Evolutionary conservation across 139 green algal genomes (phyloP), one percentile per base, ranked within the genome.

Genomic region (Tetraselmis chui): DNA sequence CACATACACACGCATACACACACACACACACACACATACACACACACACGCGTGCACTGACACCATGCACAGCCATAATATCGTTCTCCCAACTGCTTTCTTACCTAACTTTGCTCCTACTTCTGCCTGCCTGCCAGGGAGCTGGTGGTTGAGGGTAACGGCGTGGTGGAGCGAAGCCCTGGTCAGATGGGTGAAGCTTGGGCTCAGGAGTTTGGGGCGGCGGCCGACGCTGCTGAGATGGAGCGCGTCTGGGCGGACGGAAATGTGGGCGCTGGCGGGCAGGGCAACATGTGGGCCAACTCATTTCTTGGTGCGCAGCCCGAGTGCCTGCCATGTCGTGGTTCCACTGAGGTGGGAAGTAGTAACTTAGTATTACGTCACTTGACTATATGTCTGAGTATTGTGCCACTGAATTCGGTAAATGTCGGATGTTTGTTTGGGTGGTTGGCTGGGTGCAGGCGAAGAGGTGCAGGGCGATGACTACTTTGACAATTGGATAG

Each of bases 161-260:
- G 45, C 45, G 18, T 67, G 2, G 76, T 79, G 76, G 76, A 79
- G 76, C 28, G 76, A 77, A 25, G 76, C 28, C 23, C n/a, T 45
- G 23, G 2, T 29, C 23, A 59, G 29, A 67, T 29, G 30, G 45
- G 29, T n/a, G 28, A 83, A n/a, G 76, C 76, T 22, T 94, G 90
- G 90, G 89, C 84, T 0, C n/a, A 85, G 1, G 82, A 94, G 83
- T 92, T 91, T 87, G 84, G 24, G 29, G n/a, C 79, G 45, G 75
- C 32, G 45, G 32, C 75, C 78, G 77, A 75, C 30, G 32, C 1
- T 28, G 59, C 2, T 82, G 32, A 5, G 79, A 58, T 29, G 83
- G 75, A 31, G 75, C 75, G 29, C 28, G 45, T 30, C 22, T 88
- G 83, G 84, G 87, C 84, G 11, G 23, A 23, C 31, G 2, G 87